Percentiles rank a stretch among this genome's conserved stretches.
phyloP scores from a whole-genome alignment of 2,329 filamentous ascomycete genomes.

The Ophiostoma sp. region DNA sequence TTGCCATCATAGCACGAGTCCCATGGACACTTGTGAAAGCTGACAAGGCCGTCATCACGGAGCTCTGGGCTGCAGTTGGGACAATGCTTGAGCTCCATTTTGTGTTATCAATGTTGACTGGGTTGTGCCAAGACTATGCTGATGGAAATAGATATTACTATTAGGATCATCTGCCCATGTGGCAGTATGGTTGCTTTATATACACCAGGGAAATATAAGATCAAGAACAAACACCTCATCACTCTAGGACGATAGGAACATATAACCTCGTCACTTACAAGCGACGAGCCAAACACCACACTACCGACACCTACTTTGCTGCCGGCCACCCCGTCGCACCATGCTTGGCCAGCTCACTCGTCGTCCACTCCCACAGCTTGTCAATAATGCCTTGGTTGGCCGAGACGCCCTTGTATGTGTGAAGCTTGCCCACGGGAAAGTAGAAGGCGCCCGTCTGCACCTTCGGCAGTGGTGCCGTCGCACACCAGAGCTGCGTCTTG shows the following conservation, averaged over 20 bases:
- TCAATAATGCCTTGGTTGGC: constrained; percentile 32
- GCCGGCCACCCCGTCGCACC: constrained; percentile 13
- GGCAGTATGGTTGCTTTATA: too few relatives aligned
- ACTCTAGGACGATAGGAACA: too few relatives aligned
- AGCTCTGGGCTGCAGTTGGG: background rate
- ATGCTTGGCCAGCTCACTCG: constrained; percentile 26
- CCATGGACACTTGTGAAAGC: background rate
- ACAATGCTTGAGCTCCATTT: background rate
- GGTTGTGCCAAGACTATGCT: too few relatives aligned
- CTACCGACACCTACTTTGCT: background rate
- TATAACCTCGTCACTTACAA: background rate
- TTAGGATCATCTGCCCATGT: too few relatives aligned
- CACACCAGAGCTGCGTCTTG: constrained; percentile 42
- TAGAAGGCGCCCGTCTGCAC: constrained; percentile 36
- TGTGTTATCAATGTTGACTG: too few relatives aligned
- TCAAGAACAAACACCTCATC: too few relatives aligned
- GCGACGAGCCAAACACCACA: too few relatives aligned
- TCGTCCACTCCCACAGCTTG: constrained; percentile 39
- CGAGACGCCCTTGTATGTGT: constrained; percentile 27
- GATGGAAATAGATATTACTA: too few relatives aligned
- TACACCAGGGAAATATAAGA: too few relatives aligned
- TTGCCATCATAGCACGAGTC: too few relatives aligned
- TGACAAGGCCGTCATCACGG: background rate
- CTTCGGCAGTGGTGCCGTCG: constrained; percentile 28
- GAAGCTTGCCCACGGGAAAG: constrained; percentile 32